phyloP scores from a whole-genome alignment of 768 basidiomycete species.

The Mycena vitilis region DNA sequence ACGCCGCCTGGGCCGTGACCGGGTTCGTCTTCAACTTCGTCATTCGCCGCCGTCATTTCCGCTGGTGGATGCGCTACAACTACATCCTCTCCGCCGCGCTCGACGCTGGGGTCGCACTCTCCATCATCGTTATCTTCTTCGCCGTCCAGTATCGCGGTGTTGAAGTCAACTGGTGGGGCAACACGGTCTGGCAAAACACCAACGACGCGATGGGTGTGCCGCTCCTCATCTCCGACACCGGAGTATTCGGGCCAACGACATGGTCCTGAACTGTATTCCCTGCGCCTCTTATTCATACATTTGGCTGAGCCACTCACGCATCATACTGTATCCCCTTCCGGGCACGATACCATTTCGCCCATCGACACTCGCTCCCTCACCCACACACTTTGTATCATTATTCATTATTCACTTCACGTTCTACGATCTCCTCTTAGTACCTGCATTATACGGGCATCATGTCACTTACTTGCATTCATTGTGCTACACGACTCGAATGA shows the following conservation, averaged over 20 bases:
- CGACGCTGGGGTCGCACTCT: slow-evolving; percentile 72
- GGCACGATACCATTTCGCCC: slow-evolving; percentile 25
- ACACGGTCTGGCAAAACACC: slow-evolving; percentile 77
- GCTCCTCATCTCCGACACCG: slow-evolving; percentile 57
- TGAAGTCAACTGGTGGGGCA: slow-evolving; percentile 83
- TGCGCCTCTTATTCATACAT: background rate
- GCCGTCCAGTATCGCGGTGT: slow-evolving; percentile 62
- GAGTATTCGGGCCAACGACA: slow-evolving; percentile 69
- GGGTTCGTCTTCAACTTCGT: slow-evolving; percentile 92
- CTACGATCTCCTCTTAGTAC: slow-evolving; percentile 16
- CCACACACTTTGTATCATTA: slow-evolving; percentile 20
- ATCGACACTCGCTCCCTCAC: slow-evolving; percentile 9
- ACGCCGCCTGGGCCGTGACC: slow-evolving; percentile 77
- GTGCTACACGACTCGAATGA: slow-evolving; percentile 10
- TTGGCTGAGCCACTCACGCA: slow-evolving; percentile 24
- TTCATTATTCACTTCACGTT: slow-evolving; percentile 13
- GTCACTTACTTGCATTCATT: slow-evolving; percentile 11
- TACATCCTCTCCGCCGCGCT: slow-evolving; percentile 86
- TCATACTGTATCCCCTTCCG: slow-evolving; percentile 14
- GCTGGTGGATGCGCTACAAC: slow-evolving; percentile 93
- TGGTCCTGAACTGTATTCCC: slow-evolving; percentile 58
- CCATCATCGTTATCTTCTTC: slow-evolving; percentile 75
- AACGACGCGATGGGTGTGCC: slow-evolving; percentile 74
- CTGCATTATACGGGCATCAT: slow-evolving; percentile 25
- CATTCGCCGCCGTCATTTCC: slow-evolving; percentile 76